Percentiles rank a stretch among this genome's conserved stretches.
phyloP scores from a whole-genome alignment of 345 rosid species.

The Brassica nigra region DNA sequence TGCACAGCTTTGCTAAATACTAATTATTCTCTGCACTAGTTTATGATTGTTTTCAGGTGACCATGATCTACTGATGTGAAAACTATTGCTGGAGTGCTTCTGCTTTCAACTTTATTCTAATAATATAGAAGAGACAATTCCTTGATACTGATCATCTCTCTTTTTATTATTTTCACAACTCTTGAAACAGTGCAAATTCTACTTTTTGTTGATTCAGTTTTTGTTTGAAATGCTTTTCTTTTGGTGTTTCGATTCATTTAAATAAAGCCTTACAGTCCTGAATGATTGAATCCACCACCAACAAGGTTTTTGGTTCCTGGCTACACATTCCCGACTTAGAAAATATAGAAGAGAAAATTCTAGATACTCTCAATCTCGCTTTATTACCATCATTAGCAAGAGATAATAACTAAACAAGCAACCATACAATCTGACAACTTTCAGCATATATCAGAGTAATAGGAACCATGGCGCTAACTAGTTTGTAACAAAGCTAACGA shows the following conservation, averaged over 20 bases:
- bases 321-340: background rate
- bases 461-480: background rate
- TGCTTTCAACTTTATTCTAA: conserved; percentile 14
- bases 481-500: background rate
- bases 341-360: background rate
- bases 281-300: background rate
- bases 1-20: background rate
- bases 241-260: background rate
- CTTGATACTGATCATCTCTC: conserved; percentile 11
- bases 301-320: background rate
- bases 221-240: conserved; percentile 3
- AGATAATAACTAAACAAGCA: no score
- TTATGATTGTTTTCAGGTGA: conserved; percentile 18
- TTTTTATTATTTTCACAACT: conserved; percentile 17
- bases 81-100: conserved; percentile 20
- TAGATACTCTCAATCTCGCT: no score
- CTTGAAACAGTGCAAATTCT: conserved; percentile 19
- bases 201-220: conserved; percentile 13
- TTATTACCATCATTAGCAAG: no score
- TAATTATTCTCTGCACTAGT: background rate
- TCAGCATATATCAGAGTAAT: background rate
- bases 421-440: no score
- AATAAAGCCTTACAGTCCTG: background rate
- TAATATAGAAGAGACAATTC: conserved; percentile 35
- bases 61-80: conserved; percentile 15